Base-by-base conservation (phyloP, 768 basidiomycete species). In the Candolleomyces aberdarensis region DNA sequence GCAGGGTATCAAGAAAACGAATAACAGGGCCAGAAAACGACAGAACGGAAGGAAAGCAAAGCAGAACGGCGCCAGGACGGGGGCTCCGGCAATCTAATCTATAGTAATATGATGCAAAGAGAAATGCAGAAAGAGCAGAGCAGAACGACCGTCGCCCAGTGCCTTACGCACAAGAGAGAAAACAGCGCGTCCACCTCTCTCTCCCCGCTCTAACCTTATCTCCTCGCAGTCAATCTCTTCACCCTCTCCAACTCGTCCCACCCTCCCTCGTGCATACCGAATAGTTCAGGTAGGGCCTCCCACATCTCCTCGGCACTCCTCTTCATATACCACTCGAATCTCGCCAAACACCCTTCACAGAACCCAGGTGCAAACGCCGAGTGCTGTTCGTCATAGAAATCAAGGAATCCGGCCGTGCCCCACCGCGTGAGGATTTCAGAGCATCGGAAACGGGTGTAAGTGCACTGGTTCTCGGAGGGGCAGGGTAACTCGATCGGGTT, bases 371-470 rank as follows among this genome's bases (percentile, higher is more conserved):
- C 64, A 20, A 69, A 68, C n/a, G 64, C 54, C 14, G 58, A 56
- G 22, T 56, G 40, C 49, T 74, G 70, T 55, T 74, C 73, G 60
- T 70, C 69, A n/a, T 70, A 66, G 47, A 72, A 74, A 43, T 75
- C 74, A 56, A 75, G 40, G 29, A 72, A 63, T 19, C 71, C 73
- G 0, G 73, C 73, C 57, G 71, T 70, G 53, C 70, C 69, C 72
- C 73, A 75, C 13, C 62, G 60, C 14, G 62, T 64, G 7, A 74
- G 59, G 31, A 71, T 64, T 10, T 69, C 66, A 14, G 71, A 68
- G 46, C 69, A 65, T 22, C 65, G 62, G 59, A 65, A 56, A 56
- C 69, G 65, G 14, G 67, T 65, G 20, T 56, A 31, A 10, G 57
- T 31, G 50, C 70, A 71, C 19, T 52, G 52, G 29, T 59, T 49